Conservation (phyloP, 2,329 filamentous ascomycete species). For the Hypoxylon sp. region DNA sequence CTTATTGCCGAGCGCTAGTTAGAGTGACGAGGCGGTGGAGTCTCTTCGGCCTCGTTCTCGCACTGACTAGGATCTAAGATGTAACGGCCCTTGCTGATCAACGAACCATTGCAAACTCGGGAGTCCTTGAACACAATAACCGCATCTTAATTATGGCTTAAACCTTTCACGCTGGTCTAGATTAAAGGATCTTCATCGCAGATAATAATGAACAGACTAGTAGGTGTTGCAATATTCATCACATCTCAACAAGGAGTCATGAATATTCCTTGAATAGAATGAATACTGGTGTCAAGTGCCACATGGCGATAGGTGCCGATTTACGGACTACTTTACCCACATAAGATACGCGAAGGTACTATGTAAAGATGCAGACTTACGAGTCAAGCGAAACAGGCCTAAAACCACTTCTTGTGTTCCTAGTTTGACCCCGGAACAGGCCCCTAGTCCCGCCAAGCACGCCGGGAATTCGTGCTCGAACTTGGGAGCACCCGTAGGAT, state of each 20-base stretch:
- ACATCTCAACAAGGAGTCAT: slow-evolving; percentile 1
- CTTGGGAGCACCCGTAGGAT: slow-evolving; percentile 26
- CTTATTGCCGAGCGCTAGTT: slow-evolving; percentile 37
- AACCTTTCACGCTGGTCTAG: slow-evolving; percentile 8
- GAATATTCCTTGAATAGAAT: slow-evolving; percentile 11
- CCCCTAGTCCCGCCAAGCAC: slow-evolving; percentile 34
- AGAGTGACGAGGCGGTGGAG: slow-evolving; percentile 37
- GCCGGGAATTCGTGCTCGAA: slow-evolving; percentile 34
- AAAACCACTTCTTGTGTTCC: slow-evolving; percentile 33
- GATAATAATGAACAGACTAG: slow-evolving; percentile 5
- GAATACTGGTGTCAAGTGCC: slow-evolving; percentile 11
- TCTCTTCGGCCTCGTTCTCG: slow-evolving; percentile 31
- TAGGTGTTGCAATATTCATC: background rate
- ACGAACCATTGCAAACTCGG: slow-evolving; percentile 28
- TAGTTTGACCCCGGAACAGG: slow-evolving; percentile 32
- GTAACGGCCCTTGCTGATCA: slow-evolving; percentile 35
- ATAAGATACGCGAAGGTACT: slow-evolving; percentile 27
- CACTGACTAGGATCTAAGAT: slow-evolving; percentile 38
- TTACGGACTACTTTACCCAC: slow-evolving; percentile 14
- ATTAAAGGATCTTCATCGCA: slow-evolving; percentile 17
- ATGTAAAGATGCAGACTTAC: slow-evolving; percentile 19
- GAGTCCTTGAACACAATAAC: slow-evolving; percentile 16
- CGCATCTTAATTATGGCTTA: slow-evolving; percentile 16
- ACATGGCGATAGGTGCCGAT: slow-evolving; percentile 19
- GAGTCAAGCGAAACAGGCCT: slow-evolving; percentile 45